Base-by-base conservation (phyloP, 2,329 filamentous ascomycete species). In the Venturia pyrina region DNA sequence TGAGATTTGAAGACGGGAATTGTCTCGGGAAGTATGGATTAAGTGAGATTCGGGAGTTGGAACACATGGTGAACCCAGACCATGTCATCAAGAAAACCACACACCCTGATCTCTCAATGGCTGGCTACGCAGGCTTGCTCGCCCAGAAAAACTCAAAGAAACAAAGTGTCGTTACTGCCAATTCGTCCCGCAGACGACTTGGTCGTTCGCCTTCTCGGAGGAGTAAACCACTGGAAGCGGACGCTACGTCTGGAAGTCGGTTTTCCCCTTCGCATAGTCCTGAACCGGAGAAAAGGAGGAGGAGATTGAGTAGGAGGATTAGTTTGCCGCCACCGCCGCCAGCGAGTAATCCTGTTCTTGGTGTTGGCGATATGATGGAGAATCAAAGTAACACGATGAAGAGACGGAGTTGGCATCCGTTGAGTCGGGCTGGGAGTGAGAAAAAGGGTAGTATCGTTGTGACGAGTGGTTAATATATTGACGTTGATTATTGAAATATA, bases 321-420 rank as follows among this genome's bases (percentile, higher is more conserved):
- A 59, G 53, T 59, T n/a, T 59, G 15, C 53, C 53, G 6, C 32
- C 21, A 15, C 53, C 28, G 32, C 19, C 21, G n/a, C 21, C 37
- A 40, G 10, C 15, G 32, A 37, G 28, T 21, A 59, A 59, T 53
- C 48, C 48, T 17, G 48, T 34, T 1, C 28, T 37, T 32, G 53
- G 53, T 37, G 53, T 34, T 1, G 32, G 32, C 1, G 53, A 37
- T 15, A 37, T 59, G 53, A 37, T 57, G 28, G 50, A 37, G 53
- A 59, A 59, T 19, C 28, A 59, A 32, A 59, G 28, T n/a, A 59
- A 37, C 32, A 59, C 28, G 1, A 19, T 34, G 32, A 59, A 59
- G 32, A 59, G 53, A 59, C 53, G 53, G 53, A 59, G 28, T n/a
- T 59, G 53, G 53, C 53, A 59, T 59, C 28, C 53, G 28, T 21